Conservation (phyloP, 768 basidiomycete genomes). For the Mycena filopes region DNA sequence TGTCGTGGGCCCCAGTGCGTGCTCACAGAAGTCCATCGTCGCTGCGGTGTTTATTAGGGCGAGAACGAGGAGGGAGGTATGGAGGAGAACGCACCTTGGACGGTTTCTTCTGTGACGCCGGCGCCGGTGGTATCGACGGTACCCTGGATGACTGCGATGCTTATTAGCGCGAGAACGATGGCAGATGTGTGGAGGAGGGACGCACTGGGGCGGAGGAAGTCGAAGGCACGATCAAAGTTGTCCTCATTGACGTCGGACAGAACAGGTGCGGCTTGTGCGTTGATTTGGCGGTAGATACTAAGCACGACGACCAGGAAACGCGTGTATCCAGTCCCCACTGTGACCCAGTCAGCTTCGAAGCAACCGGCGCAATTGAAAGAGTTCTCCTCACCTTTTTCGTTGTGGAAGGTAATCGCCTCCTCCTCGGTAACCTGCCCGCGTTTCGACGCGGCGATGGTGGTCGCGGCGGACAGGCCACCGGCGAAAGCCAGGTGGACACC, state of each 20-base stretch:
- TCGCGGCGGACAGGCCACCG: conserved; percentile 49
- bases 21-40: conserved; percentile 15
- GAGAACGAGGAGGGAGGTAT: too few relatives aligned
- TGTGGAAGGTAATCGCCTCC: conserved; percentile 44
- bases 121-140: not conserved
- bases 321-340: too few relatives aligned
- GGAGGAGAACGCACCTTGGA: too few relatives aligned
- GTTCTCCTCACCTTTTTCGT: too few relatives aligned
- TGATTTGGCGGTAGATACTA: conserved; percentile 62
- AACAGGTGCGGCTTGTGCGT: conserved; percentile 50
- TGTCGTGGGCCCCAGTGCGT: not conserved
- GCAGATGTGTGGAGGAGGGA: too few relatives aligned
- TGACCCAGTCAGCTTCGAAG: too few relatives aligned
- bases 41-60: too few relatives aligned
- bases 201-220: conserved; percentile 49
- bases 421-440: conserved; percentile 43
- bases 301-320: conserved; percentile 57
- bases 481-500: conserved; percentile 55
- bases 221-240: conserved; percentile 61
- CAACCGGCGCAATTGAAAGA: too few relatives aligned
- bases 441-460: conserved; percentile 46
- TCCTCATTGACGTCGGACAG: conserved; percentile 57
- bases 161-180: not conserved
- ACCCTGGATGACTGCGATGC: conserved; percentile 7
- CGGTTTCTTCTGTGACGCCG: not conserved